Conservation (phyloP, 805 yeast genomes). For the Yarrowia sp. region DNA sequence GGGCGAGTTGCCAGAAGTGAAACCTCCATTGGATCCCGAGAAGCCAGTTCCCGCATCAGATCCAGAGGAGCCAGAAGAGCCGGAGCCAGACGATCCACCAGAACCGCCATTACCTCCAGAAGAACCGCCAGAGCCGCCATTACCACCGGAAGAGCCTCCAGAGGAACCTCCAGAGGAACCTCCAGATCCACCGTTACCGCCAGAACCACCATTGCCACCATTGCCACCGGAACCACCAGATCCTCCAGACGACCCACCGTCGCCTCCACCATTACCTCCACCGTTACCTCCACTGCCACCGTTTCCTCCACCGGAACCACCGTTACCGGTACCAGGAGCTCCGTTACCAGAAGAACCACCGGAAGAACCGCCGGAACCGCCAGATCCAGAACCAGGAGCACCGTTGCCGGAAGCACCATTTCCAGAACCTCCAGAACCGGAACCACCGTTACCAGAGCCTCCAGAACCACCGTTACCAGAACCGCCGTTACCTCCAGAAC, state of each 20-base stretch:
- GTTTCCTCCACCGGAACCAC: not conserved
- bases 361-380: not conserved
- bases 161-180: not conserved
- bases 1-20: not conserved
- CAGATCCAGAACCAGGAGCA: not conserved
- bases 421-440: not conserved
- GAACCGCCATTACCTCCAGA: not conserved
- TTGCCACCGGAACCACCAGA: not conserved
- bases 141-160: not conserved
- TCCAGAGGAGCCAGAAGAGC: not conserved
- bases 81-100: not conserved
- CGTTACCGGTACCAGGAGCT: not conserved
- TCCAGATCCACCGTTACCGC: not conserved
- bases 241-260: not conserved
- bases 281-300: not conserved
- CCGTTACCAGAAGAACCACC: not conserved
- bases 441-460: not conserved
- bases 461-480: not conserved
- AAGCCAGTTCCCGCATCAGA: not conserved
- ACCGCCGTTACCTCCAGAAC: not conserved
- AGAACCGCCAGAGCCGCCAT: not conserved
- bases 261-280: not conserved
- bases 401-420: not conserved
- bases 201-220: not conserved
- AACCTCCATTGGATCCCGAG: conserved; percentile 3